These are phyloP conservation scores for Arabidopsis arenosa DNA, from an alignment of 345 rosid species.

Conservation along the genomic window DNA sequence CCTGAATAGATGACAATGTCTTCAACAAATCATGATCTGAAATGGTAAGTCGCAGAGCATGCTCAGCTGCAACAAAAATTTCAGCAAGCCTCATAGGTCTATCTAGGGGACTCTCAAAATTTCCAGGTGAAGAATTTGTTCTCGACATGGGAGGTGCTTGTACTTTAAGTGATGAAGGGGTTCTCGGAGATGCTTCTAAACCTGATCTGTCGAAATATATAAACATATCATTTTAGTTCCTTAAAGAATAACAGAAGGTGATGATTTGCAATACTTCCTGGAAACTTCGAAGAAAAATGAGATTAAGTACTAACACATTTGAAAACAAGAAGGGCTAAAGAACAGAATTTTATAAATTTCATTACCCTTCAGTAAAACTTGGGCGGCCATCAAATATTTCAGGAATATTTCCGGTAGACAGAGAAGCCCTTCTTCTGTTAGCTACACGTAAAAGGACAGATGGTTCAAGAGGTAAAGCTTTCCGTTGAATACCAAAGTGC, in stretches of 20 bases:
- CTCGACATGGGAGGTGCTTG: conserved; percentile 61
- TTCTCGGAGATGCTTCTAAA: conserved; percentile 58
- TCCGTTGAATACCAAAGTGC: conserved; percentile 89
- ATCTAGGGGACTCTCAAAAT: conserved; percentile 77
- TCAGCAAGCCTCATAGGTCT: conserved; percentile 98
- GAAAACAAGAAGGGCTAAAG: conserved; percentile 23
- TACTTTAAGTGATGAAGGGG: conserved; percentile 54
- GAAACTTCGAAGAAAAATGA: conserved; percentile 17
- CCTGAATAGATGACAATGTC: conserved; percentile 76
- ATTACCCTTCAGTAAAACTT: conserved; percentile 75
- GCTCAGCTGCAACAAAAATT: conserved; percentile 93
- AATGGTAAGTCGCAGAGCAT: conserved; percentile 73
- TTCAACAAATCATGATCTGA: conserved; percentile 72
- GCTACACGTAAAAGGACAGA: conserved; percentile 93
- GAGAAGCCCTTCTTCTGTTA: conserved; percentile 93
- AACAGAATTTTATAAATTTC: conserved; percentile 25
- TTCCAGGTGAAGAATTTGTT: conserved; percentile 84
- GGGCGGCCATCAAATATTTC: conserved; percentile 72
- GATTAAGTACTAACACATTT: conserved; percentile 19
- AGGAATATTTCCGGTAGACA: conserved; percentile 86
- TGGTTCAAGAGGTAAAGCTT: conserved; percentile 94
- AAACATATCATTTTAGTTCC: conserved; percentile 46
- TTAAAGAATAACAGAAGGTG: conserved; percentile 27
- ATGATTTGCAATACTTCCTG: conserved; percentile 27
- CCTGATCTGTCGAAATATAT: conserved; percentile 68